Conservation (phyloP, 2,329 filamentous ascomycete genomes). For the Talaromyces albobiverticillius region DNA sequence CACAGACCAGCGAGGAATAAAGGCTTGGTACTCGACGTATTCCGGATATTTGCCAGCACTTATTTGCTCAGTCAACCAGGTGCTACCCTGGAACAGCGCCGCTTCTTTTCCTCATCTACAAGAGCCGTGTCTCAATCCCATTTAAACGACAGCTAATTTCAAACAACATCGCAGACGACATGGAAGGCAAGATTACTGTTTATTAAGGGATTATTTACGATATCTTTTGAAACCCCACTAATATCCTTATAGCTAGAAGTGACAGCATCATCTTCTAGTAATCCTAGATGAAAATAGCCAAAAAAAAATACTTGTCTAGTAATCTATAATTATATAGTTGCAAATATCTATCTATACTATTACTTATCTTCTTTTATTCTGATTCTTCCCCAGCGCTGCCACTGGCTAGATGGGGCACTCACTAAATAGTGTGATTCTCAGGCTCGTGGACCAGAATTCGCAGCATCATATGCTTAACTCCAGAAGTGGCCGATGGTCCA, state of each 20-base stretch:
- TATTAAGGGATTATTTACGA: not conserved
- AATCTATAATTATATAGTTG: not conserved
- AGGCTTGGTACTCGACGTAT: constrained; percentile 81
- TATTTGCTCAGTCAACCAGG: constrained; percentile 80
- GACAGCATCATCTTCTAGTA: not conserved
- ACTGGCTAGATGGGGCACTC: not conserved
- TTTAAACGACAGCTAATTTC: too few relatives aligned
- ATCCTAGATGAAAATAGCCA: not conserved
- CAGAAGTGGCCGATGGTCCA: too few relatives aligned
- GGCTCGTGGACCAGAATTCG: too few relatives aligned
- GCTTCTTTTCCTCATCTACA: too few relatives aligned
- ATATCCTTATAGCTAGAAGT: not conserved
- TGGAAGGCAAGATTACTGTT: not conserved
- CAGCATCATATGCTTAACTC: too few relatives aligned
- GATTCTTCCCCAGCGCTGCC: too few relatives aligned
- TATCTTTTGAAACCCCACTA: not conserved
- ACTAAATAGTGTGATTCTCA: not conserved
- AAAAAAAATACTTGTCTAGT: constrained; percentile 5
- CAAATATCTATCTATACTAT: not conserved
- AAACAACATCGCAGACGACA: not conserved
- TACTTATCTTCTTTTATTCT: not conserved
- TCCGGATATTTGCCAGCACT: constrained; percentile 81
- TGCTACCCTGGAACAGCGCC: constrained; percentile 83
- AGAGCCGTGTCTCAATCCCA: too few relatives aligned
- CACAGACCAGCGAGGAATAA: constrained; percentile 60